A percentile compares a stretch with the other conserved stretches of the same genome.
These are phyloP conservation scores for Periconia macrospinosa DNA, from an alignment of 2,329 filamentous ascomycete genomes.

Conservation along the genomic window DNA sequence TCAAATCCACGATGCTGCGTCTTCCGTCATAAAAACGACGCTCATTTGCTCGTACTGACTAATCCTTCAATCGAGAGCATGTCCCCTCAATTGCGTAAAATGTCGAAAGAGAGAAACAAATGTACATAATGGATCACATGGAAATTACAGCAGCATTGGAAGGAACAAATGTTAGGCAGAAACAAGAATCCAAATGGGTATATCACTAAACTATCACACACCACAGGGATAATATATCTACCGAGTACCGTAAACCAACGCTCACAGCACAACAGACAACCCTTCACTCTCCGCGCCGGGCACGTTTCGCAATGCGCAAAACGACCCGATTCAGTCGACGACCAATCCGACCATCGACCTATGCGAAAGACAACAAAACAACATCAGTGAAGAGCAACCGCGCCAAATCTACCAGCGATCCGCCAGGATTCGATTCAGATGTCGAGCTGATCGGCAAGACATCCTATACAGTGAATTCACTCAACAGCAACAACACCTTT, in stretches of 20 bases:
- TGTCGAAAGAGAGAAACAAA: background rate
- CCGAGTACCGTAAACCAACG: background rate
- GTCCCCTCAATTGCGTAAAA: background rate
- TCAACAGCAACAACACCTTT: background rate
- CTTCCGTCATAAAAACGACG: no score
- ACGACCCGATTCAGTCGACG: background rate
- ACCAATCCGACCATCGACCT: background rate
- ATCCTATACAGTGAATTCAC: background rate
- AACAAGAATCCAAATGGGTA: constrained; percentile 6
- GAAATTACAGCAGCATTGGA: background rate
- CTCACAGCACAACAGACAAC: background rate
- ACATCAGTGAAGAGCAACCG: background rate
- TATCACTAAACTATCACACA: constrained; percentile 1
- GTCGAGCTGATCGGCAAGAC: background rate
- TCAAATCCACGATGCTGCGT: no score
- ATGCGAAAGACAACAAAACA: background rate
- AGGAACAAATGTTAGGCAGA: background rate
- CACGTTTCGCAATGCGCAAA: background rate
- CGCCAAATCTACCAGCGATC: background rate
- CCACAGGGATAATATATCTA: background rate
- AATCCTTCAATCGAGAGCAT: no score
- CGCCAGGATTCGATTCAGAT: background rate
- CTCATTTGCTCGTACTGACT: no score
- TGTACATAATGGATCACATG: background rate
- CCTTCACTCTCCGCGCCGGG: background rate